These are phyloP conservation scores for Macroventuria anomochaeta DNA, from an alignment of 2,329 filamentous ascomycete species.

Conservation along the genomic window DNA sequence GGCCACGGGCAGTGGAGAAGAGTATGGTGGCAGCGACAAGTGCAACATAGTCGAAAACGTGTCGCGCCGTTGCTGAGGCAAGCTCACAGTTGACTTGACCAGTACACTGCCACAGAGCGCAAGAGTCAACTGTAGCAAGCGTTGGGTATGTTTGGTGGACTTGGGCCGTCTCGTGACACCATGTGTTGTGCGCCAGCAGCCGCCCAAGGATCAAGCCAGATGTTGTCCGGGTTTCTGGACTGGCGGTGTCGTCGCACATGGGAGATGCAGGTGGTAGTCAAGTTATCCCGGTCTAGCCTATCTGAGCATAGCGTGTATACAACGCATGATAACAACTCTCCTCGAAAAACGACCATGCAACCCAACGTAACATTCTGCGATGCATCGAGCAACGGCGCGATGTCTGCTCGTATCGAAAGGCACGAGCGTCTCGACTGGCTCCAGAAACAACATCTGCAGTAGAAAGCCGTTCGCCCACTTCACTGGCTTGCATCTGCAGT, in stretches of 20 bases:
- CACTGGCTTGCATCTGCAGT: background rate
- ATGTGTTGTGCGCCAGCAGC: background rate
- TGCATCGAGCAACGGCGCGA: background rate
- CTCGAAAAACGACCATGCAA: background rate
- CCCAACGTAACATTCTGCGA: background rate
- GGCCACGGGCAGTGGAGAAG: conserved; percentile 57
- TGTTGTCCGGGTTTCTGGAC: conserved; percentile 1
- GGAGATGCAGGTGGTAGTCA: background rate
- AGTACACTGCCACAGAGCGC: background rate
- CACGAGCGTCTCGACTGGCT: background rate
- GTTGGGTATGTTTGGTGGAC: conserved; percentile 2
- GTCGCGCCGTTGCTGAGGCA: conserved; percentile 66
- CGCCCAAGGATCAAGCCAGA: conserved; percentile 1
- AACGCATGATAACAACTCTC: conserved; percentile 4
- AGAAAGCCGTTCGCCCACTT: background rate
- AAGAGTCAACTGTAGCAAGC: background rate
- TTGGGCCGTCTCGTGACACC: conserved; percentile 12
- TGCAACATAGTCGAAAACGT: conserved; percentile 67
- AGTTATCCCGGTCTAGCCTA: conserved; percentile 2
- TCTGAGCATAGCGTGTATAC: conserved; percentile 8
- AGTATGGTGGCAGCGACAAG: conserved; percentile 70
- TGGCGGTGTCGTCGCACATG: conserved; percentile 13
- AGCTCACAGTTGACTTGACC: conserved; percentile 38
- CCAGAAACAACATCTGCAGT: background rate
- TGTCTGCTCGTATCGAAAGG: background rate